These are phyloP conservation scores for Botrytis hyacinthi DNA, from an alignment of 2,329 filamentous ascomycete species.

Conservation along the genomic window DNA sequence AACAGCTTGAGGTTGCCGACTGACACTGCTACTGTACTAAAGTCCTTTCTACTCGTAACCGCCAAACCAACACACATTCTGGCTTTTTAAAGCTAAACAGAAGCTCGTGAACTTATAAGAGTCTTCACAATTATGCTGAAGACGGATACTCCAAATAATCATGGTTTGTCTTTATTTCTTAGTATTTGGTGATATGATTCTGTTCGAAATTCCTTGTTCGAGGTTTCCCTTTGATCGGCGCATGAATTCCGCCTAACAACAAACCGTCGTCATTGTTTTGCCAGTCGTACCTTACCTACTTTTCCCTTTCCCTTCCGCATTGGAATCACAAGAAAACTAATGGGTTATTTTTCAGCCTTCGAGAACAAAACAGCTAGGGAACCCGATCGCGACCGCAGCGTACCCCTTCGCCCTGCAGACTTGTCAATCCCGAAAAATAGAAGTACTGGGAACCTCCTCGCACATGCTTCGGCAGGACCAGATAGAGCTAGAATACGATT, in stretches of 20 bases:
- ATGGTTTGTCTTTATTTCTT: slow-evolving; percentile 31
- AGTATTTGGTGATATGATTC: neutral
- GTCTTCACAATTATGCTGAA: slow-evolving; percentile 37
- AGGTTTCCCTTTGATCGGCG: slow-evolving; percentile 22
- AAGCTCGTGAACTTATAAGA: slow-evolving; percentile 5
- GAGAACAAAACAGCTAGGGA: slow-evolving; percentile 28
- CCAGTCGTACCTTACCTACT: neutral
- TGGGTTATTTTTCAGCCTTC: slow-evolving; percentile 27
- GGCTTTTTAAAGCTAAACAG: neutral
- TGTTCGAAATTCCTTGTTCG: slow-evolving; percentile 4
- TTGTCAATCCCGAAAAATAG: slow-evolving; percentile 58
- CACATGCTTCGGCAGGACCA: slow-evolving; percentile 43
- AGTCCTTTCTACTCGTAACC: neutral
- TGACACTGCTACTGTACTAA: neutral
- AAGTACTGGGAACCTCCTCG: slow-evolving; percentile 60
- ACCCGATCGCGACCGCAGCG: slow-evolving; percentile 26
- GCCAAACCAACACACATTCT: slow-evolving; percentile 6
- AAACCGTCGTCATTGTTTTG: slow-evolving; percentile 1
- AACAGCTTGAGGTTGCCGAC: neutral
- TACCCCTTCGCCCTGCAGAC: slow-evolving; percentile 28
- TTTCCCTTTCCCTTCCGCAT: slow-evolving; percentile 10
- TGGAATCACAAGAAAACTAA: slow-evolving; percentile 23
- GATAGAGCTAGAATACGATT: slow-evolving; percentile 61
- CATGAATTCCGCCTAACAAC: slow-evolving; percentile 9
- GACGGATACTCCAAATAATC: slow-evolving; percentile 36